Conservation (phyloP, 495 filamentous ascomycete species). For the Apiosordaria backusii region DNA sequence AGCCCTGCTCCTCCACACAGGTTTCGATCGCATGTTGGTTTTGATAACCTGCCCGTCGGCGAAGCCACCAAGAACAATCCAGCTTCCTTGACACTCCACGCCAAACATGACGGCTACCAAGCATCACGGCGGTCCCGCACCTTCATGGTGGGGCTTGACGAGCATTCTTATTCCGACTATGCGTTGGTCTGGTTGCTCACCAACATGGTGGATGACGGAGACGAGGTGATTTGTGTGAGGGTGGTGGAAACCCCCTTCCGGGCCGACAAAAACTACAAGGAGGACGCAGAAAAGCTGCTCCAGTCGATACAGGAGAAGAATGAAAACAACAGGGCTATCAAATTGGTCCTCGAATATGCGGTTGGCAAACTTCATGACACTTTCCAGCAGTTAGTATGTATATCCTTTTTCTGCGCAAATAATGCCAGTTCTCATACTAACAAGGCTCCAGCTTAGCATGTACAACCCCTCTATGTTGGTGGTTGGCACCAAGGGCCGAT, state of each 20-base stretch:
- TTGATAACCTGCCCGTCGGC: slow-evolving; percentile 79
- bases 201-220: slow-evolving; percentile 93
- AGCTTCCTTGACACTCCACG: slow-evolving; percentile 78
- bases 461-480: slow-evolving; percentile 95
- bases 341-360: slow-evolving; percentile 81
- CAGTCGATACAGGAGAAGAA: slow-evolving; percentile 83
- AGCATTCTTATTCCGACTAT: slow-evolving; percentile 93
- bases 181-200: slow-evolving; percentile 92
- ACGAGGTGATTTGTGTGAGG: slow-evolving; percentile 90
- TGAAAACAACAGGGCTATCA: slow-evolving; percentile 77
- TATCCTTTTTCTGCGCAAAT: not conserved
- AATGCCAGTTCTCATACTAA: not conserved
- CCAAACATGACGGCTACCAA: slow-evolving; percentile 86
- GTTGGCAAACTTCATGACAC: slow-evolving; percentile 90
- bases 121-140: slow-evolving; percentile 79
- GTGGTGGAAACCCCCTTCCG: slow-evolving; percentile 85
- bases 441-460: slow-evolving; percentile 69
- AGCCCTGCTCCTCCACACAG: slow-evolving; percentile 38
- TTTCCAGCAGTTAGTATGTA: slow-evolving; percentile 84
- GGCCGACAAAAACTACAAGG: slow-evolving; percentile 72
- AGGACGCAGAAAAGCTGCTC: slow-evolving; percentile 73
- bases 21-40: slow-evolving; percentile 71
- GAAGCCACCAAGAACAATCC: slow-evolving; percentile 70
- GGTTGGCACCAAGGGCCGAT: slow-evolving; percentile 86
- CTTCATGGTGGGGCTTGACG: slow-evolving; percentile 90